Percentiles rank a stretch among this genome's conserved stretches.
phyloP scores from a whole-genome alignment of 2,329 filamentous ascomycete species.

The Plenodomus tracheiphilus region DNA sequence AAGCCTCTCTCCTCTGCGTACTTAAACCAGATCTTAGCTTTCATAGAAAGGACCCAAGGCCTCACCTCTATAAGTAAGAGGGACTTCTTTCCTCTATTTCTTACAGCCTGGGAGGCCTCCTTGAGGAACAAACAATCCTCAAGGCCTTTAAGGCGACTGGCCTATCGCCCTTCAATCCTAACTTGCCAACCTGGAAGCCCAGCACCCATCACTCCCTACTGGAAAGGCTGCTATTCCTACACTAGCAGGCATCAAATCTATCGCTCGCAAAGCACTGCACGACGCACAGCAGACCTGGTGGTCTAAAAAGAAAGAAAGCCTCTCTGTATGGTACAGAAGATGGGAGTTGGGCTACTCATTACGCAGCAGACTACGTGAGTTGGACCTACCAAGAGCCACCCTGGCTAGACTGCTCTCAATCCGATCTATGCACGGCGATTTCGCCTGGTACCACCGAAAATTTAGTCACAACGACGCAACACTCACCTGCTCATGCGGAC shows the following conservation, averaged over 20 bases:
- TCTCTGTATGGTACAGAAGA: slow-evolving; percentile 2
- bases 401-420: slow-evolving; percentile 5
- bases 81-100: too few relatives aligned
- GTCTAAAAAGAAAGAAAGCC: slow-evolving; percentile 1
- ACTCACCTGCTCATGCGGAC: too few relatives aligned
- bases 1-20: too few relatives aligned
- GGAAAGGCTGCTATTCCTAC: not conserved
- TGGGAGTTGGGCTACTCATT: slow-evolving; percentile 2
- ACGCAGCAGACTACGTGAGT: not conserved
- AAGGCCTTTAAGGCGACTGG: too few relatives aligned
- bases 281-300: not conserved
- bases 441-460: too few relatives aligned
- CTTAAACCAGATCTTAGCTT: too few relatives aligned
- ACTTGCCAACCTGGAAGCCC: slow-evolving; percentile 1
- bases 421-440: slow-evolving; percentile 5
- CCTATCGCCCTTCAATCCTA: too few relatives aligned
- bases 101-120: too few relatives aligned
- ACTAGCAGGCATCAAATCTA: slow-evolving; percentile 1
- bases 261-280: not conserved
- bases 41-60: too few relatives aligned
- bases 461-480: too few relatives aligned
- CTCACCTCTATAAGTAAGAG: too few relatives aligned
- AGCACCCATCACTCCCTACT: not conserved
- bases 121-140: too few relatives aligned
- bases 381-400: slow-evolving; percentile 3